Evolutionary conservation across 306 rosid species (phyloP).

Genomic region (Phaseolus lunatus): DNA sequence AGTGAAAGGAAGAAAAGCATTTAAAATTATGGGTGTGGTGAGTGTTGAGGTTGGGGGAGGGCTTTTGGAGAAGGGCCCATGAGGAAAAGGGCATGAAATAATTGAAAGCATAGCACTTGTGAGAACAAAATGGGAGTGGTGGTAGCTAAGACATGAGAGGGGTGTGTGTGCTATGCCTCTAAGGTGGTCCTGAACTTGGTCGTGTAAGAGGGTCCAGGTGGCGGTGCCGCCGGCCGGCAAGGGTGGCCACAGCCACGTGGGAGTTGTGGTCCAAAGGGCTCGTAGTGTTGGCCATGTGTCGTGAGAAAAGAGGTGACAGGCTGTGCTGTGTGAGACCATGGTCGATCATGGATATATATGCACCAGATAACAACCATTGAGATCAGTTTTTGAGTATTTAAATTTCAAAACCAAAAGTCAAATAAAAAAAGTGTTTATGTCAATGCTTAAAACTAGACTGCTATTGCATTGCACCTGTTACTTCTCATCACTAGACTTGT

Average conservation of each 20-base stretch:
- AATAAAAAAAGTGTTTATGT: too few relatives aligned
- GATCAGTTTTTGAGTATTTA: not conserved
- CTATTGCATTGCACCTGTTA: too few relatives aligned
- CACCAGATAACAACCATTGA: not conserved
- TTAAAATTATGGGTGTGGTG: constrained; percentile 59
- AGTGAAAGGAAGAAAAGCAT: constrained; percentile 43
- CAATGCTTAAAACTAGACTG: too few relatives aligned
- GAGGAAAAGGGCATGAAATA: constrained; percentile 71
- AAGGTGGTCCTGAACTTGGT: constrained; percentile 65
- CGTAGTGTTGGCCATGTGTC: constrained; percentile 52
- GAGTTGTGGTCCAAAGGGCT: constrained; percentile 66
- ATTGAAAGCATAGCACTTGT: constrained; percentile 62
- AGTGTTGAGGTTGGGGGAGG: constrained; percentile 53
- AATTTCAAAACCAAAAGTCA: too few relatives aligned
- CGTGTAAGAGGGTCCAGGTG: constrained; percentile 53
- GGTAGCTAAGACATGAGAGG: constrained; percentile 44
- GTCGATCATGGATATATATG: not conserved
- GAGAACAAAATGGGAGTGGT: constrained; percentile 48
- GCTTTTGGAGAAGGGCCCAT: constrained; percentile 61
- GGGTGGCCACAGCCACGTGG: constrained; percentile 78
- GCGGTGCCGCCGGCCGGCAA: constrained; percentile 61
- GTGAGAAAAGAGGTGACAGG: constrained; percentile 54
- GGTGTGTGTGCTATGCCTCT: constrained; percentile 21
- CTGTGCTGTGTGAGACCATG: constrained; percentile 42
- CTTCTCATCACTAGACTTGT: too few relatives aligned